Evolutionary conservation across 768 basidiomycete species (phyloP), one percentile per base, ranked within the genome.

Genomic region (Cystofilobasidium bisporidii): DNA sequence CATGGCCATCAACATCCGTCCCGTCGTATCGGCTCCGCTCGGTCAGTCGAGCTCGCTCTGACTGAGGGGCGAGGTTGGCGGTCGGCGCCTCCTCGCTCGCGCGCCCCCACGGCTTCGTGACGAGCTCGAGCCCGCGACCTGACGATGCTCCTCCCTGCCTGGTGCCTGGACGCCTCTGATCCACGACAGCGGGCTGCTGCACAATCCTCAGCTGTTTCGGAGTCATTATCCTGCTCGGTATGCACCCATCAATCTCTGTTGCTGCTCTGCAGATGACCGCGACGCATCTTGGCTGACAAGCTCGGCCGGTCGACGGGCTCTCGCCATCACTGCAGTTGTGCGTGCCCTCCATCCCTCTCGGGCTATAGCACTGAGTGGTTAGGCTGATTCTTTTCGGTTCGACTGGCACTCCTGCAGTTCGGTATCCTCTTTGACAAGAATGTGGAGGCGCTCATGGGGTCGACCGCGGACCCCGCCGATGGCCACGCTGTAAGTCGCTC

Each of bases 401-500:
- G 18, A 33, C 32, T 38, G 43, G 20, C 43, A 17, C 43, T 43
- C 20, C 4, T 17, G 9, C 57, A 77, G 76, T 76, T 77, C 71
- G 77, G 76, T 28, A 67, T 73, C 4, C 71, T 74, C 65, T 78
- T 75, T 61, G 71, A 74, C 28, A 53, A 71, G 59, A 75, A 77
- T 65, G 75, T 74, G 47, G 77, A 79, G 71, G 77, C 76, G 9
- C 69, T 80, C 20, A 78, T 76, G 45, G 79, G 78, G 41, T 73
- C 75, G 17, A 76, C 67, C 6, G 71, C 76, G 30, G 77, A 78
- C 67, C 75, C 78, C 2, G 64, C 71, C 20, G 74, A 80, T 60
- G 77, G 78, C 1, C 72, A 73, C 40, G 74, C 73, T 12, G 78
- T 67, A n/a, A n/a, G n/a, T 2, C 47, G 66, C 12, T 36, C 36